Evolutionary conservation across 2,329 filamentous ascomycete genomes (phyloP).

Genomic region (Drechslerella coelobrocha): DNA sequence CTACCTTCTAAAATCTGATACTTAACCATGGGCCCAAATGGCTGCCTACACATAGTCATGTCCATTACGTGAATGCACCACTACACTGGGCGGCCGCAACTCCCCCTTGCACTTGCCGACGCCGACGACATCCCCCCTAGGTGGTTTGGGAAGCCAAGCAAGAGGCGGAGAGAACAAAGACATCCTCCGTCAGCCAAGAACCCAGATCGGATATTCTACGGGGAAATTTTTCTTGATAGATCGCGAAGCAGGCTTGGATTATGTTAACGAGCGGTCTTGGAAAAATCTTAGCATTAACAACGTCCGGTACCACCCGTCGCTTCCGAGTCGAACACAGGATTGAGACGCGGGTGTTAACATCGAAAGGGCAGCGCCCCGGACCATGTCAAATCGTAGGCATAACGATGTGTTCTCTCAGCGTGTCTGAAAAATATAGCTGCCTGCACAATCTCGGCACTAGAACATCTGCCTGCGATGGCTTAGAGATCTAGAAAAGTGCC

Average conservation of each 20-base stretch:
- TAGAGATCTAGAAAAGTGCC: neutral
- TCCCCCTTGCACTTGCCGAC: no score
- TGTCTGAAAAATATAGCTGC: neutral
- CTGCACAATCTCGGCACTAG: neutral
- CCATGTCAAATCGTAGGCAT: no score
- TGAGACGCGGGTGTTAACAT: slow-evolving; percentile 3
- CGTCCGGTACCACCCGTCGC: slow-evolving; percentile 11
- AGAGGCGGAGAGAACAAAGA: neutral
- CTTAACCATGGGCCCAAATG: slow-evolving; percentile 17
- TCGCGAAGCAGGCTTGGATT: slow-evolving; percentile 32
- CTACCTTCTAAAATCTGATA: neutral
- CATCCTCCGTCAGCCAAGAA: slow-evolving; percentile 20
- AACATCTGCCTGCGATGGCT: slow-evolving; percentile 36
- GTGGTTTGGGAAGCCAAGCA: neutral
- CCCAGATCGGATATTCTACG: slow-evolving; percentile 8
- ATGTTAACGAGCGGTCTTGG: slow-evolving; percentile 42
- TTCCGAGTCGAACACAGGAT: slow-evolving; percentile 26
- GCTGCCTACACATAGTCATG: no score
- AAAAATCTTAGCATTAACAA: slow-evolving; percentile 35
- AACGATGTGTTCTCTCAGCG: neutral
- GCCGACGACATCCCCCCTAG: slow-evolving; percentile 19
- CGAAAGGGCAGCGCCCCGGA: no score
- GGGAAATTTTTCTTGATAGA: slow-evolving; percentile 21
- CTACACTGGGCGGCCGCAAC: no score
- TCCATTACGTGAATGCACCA: no score